These are phyloP conservation scores for Rhodotorula graminis DNA, from an alignment of 768 basidiomycete genomes.

Conservation along the genomic window DNA sequence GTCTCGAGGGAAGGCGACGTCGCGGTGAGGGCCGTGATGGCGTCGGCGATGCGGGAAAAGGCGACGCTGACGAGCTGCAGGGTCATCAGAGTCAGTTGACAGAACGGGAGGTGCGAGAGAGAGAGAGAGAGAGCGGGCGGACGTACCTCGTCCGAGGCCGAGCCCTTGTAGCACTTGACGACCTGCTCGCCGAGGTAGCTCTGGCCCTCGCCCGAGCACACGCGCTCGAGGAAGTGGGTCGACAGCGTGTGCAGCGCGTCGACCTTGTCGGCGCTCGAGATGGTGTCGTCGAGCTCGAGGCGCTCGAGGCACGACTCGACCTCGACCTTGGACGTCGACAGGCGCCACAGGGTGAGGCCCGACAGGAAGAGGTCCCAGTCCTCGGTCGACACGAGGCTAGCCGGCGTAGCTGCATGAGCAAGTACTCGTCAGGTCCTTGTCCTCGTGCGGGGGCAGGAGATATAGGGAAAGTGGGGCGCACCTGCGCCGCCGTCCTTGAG, in stretches of 20 bases:
- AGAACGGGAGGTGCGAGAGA: neutral
- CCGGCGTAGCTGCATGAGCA: slow-evolving; percentile 11
- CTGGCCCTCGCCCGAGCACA: slow-evolving; percentile 33
- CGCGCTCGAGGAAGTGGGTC: slow-evolving; percentile 31
- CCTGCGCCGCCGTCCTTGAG: slow-evolving; percentile 31
- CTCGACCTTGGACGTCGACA: slow-evolving; percentile 36
- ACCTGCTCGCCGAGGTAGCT: slow-evolving; percentile 38
- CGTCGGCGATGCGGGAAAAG: slow-evolving; percentile 22
- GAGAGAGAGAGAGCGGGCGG: too few relatives aligned
- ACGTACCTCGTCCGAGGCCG: slow-evolving; percentile 35
- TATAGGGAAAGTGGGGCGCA: neutral
- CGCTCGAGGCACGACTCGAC: slow-evolving; percentile 37
- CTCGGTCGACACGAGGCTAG: slow-evolving; percentile 33
- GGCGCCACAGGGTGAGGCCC: slow-evolving; percentile 35
- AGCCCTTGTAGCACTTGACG: slow-evolving; percentile 35
- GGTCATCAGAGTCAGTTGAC: neutral
- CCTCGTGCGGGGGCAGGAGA: too few relatives aligned
- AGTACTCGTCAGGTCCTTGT: too few relatives aligned
- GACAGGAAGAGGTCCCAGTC: slow-evolving; percentile 39
- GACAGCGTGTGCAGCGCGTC: slow-evolving; percentile 34
- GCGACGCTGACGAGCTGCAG: slow-evolving; percentile 38
- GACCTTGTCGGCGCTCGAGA: slow-evolving; percentile 15
- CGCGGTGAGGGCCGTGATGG: slow-evolving; percentile 5
- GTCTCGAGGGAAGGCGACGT: neutral
- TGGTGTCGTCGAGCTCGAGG: slow-evolving; percentile 26